Evolutionary conservation across 495 filamentous ascomycete genomes (phyloP), one percentile per base, ranked within the genome.

Genomic region (Aspergillus ellipticus): DNA sequence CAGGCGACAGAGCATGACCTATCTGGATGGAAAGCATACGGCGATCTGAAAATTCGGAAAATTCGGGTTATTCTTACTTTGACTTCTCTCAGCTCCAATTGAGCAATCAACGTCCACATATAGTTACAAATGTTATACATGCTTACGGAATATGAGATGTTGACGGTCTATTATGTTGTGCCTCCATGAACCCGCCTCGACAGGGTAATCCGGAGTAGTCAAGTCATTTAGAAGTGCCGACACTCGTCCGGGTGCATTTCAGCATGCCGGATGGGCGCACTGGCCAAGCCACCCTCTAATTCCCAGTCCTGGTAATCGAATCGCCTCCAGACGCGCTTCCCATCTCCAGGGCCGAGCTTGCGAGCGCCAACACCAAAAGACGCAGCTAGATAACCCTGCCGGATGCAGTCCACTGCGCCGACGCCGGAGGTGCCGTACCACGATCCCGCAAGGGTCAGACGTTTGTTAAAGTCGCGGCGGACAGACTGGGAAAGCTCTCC

Each of bases 381-480:
- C 16, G 69, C 59, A 20, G 75, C 69, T 20, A 78, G 24, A 54
- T 73, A 68, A 15, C 58, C 75, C 61, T 76, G 73, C 21, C 65
- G 65, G 28, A 89, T 64, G 69, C 86, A 88, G 67, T 88, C 87
- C 56, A 84, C 84, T 33, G 89, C 74, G 15, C 87, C 82, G 2
- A 86, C 77, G 2, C 76, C 75, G 17, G 57, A 4, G 7, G 21
- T 47, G 8, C 53, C 73, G 72, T 92, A 96, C 71, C 87, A 92
- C 52, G 79, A 86, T 6, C 94, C 95, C 0, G 88, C 90, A 11
- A 97, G 86, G 26, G 80, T 76, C 16, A 98, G 71, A 29, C 77
- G 77, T 8, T 85, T 83, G 2, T 77, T 55, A 64, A 88, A 97
- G 10, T 77, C 74, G 1, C 55, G 20, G 43, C 71, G 65, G 6